Evolutionary conservation across 2,329 filamentous ascomycete species (phyloP), one percentile per base, ranked within the genome.

Genomic region (Huntiella decipiens): DNA sequence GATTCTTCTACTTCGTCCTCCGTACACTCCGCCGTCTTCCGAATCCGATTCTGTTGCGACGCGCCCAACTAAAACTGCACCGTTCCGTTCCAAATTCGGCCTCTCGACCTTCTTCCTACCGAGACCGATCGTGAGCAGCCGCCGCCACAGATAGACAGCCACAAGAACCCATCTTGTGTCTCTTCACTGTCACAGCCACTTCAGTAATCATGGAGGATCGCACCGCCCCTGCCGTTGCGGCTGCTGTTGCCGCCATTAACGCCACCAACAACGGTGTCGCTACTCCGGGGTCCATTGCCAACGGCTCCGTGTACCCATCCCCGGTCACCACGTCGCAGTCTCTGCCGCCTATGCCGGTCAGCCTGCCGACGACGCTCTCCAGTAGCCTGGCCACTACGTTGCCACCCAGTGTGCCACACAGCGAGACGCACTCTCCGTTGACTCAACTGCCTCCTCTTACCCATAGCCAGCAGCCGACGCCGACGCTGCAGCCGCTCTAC

Each of bases 271-370:
- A 38, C 15, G 34, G 38, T 19, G 38, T 46, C 12, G 46, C 35
- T 36, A 49, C 44, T 6, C 47, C 47, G 4, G 38, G 39, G n/a
- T 38, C 39, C 28, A 46, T 49, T 16, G 35, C 47, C 12, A 49
- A 45, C 28, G 47, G 47, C 39, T 49, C 47, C 16, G 47, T 49
- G 34, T 49, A 49, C 36, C 47, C 44, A 35, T 50, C 48, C 10
- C 48, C 48, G 28, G 45, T 50, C 17, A 44, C 46, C 40, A 44
- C 46, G 31, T 43, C 44, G 38, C 48, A 50, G 48, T 46, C 48
- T 43, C 41, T 50, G 42, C 22, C 22, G 22, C 22, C 22, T 28
- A 28, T 28, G 22, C 22, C 22, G 22, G 22, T 28, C 22, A 28
- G 22, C 7, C 22, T 28, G 22, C 22, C 22, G 22, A 28, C 22